Evolutionary conservation across 257 asterid species (phyloP), one percentile per base, ranked within the genome.

Genomic region (Przewalskia tangutica): DNA sequence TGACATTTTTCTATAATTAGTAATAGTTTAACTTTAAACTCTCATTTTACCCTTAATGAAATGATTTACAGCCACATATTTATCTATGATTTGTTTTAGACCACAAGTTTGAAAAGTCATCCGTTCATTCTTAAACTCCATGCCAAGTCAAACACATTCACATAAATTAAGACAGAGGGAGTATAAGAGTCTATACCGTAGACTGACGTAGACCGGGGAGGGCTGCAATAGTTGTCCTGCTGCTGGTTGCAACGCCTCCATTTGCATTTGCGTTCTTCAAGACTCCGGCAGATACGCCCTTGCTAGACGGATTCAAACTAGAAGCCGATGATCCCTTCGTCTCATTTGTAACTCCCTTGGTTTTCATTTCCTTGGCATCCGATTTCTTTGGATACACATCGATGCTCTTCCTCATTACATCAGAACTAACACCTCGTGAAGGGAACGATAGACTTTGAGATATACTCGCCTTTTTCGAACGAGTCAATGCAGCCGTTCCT

Each of bases 361-460:
- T 82, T 77, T 58, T 88, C 80, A 67, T 14, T n/a, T 84, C 86
- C 65, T 62, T 89, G n/a, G 88, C 83, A 27, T 90, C 88, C 12
- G 87, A 80, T 79, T 88, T 89, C 50, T 56, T 68, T 2, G 95
- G 90, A 83, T 82, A 79, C 59, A 80, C 84, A 81, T 93, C 95
- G 17, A 85, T 81, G 84, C 97, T 65, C 83, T 89, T 84, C 77
- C 84, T 90, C 90, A 85, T 89, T 7, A 90, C 84, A 83, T 94
- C 93, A 2, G 90, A 73, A 66, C 75, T 86, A 65, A 88, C 88
- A 60, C 89, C 90, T 79, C 77, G 50, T 12, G 88, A 76, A 38
- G 95, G 75, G 75, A 65, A 90, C 0, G 97, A 93, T 3, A 91
- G 87, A 56, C 95, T 92, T 86, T 92, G 94, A 0, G 84, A 84